A percentile compares a stretch with the other conserved stretches of the same genome.
Conservation (phyloP, 208 protist species). For the Crithidia expoeki region DNA sequence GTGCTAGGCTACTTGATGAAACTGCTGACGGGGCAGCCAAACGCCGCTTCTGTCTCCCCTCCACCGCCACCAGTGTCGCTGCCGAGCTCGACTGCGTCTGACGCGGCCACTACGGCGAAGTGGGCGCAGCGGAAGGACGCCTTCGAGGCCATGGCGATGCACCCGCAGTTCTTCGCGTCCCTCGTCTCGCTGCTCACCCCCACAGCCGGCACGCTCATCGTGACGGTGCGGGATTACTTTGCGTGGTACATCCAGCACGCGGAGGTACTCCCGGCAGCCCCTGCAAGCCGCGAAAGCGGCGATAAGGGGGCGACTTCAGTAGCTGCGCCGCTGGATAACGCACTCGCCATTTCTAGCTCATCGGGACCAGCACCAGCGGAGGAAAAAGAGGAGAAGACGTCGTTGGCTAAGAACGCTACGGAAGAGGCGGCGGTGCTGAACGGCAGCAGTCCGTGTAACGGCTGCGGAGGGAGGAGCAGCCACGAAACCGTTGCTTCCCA, state of each 20-base stretch:
- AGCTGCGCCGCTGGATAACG: too few species aligned
- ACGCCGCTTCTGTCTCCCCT: not conserved
- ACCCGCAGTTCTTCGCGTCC: slow-evolving; percentile 65
- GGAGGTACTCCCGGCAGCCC: slow-evolving; percentile 1
- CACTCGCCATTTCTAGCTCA: too few species aligned
- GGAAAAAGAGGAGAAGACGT: not conserved
- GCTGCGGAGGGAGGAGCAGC: not conserved
- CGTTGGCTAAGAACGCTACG: too few species aligned
- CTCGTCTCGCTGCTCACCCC: slow-evolving; percentile 68
- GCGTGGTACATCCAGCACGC: slow-evolving; percentile 68
- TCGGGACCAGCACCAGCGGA: not conserved
- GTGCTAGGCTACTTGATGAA: slow-evolving; percentile 71
- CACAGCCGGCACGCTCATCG: slow-evolving; percentile 62
- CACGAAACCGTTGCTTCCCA: too few species aligned
- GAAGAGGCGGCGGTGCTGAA: too few species aligned
- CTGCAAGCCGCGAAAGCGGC: not conserved
- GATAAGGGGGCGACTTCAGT: not conserved
- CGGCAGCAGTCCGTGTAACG: not conserved
- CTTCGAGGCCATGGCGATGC: slow-evolving; percentile 48
- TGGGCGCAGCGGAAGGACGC: slow-evolving; percentile 30
- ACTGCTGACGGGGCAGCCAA: slow-evolving; percentile 34
- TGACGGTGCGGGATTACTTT: slow-evolving; percentile 77
- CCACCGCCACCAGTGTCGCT: slow-evolving; percentile 2
- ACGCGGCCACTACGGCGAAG: slow-evolving; percentile 1
- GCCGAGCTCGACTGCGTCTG: slow-evolving; percentile 7